A percentile compares a stretch with the other conserved stretches of the same genome.
Evolutionary conservation across 345 rosid species (phyloP).

Genomic region (Populus nigra): DNA sequence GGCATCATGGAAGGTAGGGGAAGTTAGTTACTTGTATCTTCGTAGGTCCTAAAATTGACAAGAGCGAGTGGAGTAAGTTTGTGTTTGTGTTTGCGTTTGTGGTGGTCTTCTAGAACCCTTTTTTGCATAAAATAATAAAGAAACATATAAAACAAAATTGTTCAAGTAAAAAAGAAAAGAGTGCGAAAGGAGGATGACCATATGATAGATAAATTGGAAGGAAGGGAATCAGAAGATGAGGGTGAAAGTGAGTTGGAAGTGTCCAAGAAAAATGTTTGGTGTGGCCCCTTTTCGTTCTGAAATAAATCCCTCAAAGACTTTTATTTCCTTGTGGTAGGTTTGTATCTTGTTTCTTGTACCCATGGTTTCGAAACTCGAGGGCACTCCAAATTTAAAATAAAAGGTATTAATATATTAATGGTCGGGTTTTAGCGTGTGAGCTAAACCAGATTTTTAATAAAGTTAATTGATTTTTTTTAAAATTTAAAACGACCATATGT

Average conservation of each 20-base stretch:
- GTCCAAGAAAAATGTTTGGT: background rate
- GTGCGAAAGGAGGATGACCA: background rate
- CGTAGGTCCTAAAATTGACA: slow-evolving; percentile 11
- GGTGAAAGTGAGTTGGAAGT: background rate
- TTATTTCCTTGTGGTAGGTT: too few species aligned
- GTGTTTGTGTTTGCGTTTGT: background rate
- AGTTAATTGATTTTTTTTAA: too few species aligned
- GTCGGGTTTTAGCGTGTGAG: too few species aligned
- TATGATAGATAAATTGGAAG: background rate
- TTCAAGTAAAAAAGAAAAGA: background rate
- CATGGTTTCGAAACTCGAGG: too few species aligned
- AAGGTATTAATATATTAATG: too few species aligned
- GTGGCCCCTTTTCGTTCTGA: too few species aligned
- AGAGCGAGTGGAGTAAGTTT: slow-evolving; percentile 30
- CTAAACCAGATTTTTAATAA: too few species aligned
- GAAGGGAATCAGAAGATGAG: background rate
- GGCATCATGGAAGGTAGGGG: slow-evolving; percentile 12
- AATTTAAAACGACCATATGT: too few species aligned
- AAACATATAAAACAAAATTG: background rate
- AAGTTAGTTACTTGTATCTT: slow-evolving; percentile 11
- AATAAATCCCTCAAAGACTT: too few species aligned
- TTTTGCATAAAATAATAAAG: background rate
- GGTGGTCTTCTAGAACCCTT: slow-evolving; percentile 26
- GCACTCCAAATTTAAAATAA: too few species aligned
- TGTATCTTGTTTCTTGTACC: background rate